These are phyloP conservation scores for Mucor lusitanicus DNA, from an alignment of 371 early-diverging fungal genomes.

Conservation along the genomic window DNA sequence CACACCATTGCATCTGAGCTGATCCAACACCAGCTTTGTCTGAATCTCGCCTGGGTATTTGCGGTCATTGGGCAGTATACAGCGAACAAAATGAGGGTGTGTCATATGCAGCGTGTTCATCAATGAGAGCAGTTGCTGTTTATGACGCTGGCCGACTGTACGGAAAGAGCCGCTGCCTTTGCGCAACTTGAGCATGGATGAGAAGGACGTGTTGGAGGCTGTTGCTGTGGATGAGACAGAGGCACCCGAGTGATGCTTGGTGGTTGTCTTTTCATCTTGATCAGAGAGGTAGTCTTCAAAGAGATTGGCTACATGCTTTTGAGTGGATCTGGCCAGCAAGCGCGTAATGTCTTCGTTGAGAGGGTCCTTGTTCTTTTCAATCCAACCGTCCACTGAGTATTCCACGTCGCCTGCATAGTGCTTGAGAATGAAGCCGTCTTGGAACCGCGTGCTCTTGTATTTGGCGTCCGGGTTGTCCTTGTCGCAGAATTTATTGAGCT, in stretches of 20 bases:
- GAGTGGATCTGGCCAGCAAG: slow-evolving; percentile 82
- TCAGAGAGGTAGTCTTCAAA: slow-evolving; percentile 72
- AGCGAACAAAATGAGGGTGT: slow-evolving; percentile 99
- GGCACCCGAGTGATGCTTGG: not conserved
- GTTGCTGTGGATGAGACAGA: not conserved
- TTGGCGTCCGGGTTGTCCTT: slow-evolving; percentile 63
- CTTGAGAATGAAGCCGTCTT: slow-evolving; percentile 90
- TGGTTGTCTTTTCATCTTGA: not conserved
- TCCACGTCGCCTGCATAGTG: slow-evolving; percentile 99
- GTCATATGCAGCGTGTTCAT: slow-evolving; percentile 94
- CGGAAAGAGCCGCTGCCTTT: slow-evolving; percentile 83
- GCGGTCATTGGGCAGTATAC: slow-evolving; percentile 98
- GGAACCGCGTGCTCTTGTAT: slow-evolving; percentile 88
- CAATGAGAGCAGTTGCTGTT: slow-evolving; percentile 89
- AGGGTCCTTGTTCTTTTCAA: slow-evolving; percentile 99
- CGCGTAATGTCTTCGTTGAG: slow-evolving; percentile 95
- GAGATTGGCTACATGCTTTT: slow-evolving; percentile 76
- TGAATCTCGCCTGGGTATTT: slow-evolving; percentile 89
- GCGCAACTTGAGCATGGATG: slow-evolving; percentile 27
- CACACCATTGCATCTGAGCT: slow-evolving; percentile 99
- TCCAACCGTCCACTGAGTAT: slow-evolving; percentile 95
- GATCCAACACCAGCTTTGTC: slow-evolving; percentile 89
- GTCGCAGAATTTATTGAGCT: slow-evolving; percentile 70
- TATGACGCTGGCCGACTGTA: slow-evolving; percentile 97
- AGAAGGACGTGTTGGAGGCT: slow-evolving; percentile 8